These are phyloP conservation scores for Chlorencoelia australis DNA, from an alignment of 2,329 filamentous ascomycete genomes.

Conservation along the genomic window DNA sequence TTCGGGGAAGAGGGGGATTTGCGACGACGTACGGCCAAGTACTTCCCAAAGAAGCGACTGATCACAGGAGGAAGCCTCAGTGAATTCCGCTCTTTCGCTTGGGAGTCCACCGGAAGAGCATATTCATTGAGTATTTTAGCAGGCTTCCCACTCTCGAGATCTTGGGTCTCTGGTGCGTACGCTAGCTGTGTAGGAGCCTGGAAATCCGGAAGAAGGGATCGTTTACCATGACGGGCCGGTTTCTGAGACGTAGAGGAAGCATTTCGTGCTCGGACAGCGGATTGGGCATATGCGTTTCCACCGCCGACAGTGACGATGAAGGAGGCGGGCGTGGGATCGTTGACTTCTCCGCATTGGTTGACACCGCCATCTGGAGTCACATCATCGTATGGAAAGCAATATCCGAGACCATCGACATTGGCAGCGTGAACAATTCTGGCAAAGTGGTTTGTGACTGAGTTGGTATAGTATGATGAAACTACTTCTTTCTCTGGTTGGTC, in stretches of 20 bases:
- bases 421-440: conserved; percentile 52
- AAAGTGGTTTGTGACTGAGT: conserved; percentile 54
- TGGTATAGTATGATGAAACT: conserved; percentile 40
- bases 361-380: conserved; percentile 43
- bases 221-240: neutral
- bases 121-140: conserved; percentile 11
- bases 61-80: conserved; percentile 8
- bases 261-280: neutral
- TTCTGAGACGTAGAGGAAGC: neutral
- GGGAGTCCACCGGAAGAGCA: neutral
- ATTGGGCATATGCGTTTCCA: conserved; percentile 10
- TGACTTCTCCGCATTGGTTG: conserved; percentile 55
- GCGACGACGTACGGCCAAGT: conserved; percentile 8
- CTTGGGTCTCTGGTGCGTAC: conserved; percentile 3
- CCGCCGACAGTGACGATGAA: conserved; percentile 17
- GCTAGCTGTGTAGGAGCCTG: conserved; percentile 2
- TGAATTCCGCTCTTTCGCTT: neutral
- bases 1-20: neutral
- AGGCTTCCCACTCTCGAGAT: conserved; percentile 11
- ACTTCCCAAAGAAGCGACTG: conserved; percentile 8
- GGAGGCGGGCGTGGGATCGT: conserved; percentile 24
- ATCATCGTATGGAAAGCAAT: conserved; percentile 65
- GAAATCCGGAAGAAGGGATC: conserved; percentile 6
- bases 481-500: conserved; percentile 42
- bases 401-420: conserved; percentile 50